Conservation (phyloP, 106 monocot species). For the Amphibolis antarctica region DNA sequence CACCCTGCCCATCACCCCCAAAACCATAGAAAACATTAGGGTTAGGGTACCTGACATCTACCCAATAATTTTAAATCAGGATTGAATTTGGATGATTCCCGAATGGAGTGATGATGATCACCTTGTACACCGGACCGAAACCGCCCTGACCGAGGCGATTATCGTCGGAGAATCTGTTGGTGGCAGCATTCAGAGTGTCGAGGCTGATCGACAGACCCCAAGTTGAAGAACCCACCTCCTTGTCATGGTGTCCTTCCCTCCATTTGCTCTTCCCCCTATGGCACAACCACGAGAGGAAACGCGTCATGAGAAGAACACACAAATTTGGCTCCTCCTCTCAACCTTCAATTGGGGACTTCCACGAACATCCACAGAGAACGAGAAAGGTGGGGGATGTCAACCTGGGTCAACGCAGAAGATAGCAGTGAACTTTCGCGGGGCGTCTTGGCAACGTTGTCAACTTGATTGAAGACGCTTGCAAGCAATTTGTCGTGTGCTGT, state of each 20-base stretch:
- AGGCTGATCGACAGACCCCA: slow-evolving; percentile 46
- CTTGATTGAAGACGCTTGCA: too few relatives aligned
- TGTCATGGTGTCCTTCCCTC: background rate
- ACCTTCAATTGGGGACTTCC: too few relatives aligned
- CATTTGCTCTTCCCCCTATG: background rate
- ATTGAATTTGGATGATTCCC: background rate
- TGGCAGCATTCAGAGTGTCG: slow-evolving; percentile 35
- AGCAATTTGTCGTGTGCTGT: too few relatives aligned
- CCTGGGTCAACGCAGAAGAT: too few relatives aligned
- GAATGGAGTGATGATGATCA: background rate
- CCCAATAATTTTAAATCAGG: background rate
- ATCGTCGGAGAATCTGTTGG: slow-evolving; percentile 42
- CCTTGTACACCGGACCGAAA: slow-evolving; percentile 77
- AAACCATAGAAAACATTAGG: too few relatives aligned
- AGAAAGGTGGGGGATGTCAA: too few relatives aligned
- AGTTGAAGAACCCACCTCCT: background rate
- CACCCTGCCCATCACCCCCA: slow-evolving; percentile 27
- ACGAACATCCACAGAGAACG: too few relatives aligned
- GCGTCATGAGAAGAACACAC: too few relatives aligned
- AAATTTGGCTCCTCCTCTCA: too few relatives aligned
- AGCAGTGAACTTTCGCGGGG: too few relatives aligned
- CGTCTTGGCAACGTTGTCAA: too few relatives aligned
- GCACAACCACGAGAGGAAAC: slow-evolving; percentile 3
- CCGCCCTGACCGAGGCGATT: slow-evolving; percentile 69
- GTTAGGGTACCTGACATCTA: background rate